Evolutionary conservation across 345 rosid species (phyloP), one percentile per base, ranked within the genome.

Genomic region (Salix purpurea): DNA sequence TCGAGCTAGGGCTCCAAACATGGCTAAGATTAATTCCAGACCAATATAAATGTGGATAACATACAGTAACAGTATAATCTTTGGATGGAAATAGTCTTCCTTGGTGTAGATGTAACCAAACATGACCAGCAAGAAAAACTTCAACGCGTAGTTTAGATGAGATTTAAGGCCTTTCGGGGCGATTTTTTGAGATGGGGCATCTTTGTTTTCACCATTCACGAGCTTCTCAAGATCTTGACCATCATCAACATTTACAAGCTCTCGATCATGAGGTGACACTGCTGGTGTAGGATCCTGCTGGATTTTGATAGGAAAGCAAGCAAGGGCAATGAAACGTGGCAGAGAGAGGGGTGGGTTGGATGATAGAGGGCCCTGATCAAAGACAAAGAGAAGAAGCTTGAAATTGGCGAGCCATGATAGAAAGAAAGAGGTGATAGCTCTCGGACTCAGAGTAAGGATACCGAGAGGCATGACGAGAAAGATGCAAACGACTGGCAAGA

Each of bases 291-390:
- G 58, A n/a, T 9, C 46, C 7, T 48, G 61, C 9, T 24, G 83
- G 28, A 64, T 65, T 69, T 82, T 79, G 44, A 78, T 75, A 44
- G 85, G 83, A 19, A 83, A 40, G 67, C 81, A 76, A 14, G 85
- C 75, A 28, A 76, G 13, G 23, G 76, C 78, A 26, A 76, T 11
- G 76, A 83, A 83, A 24, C 2, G 44, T 40, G 44, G 26, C 16
- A 50, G 19, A 76, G 54, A 39, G 77, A 46, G 65, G 65, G 50
- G 14, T 72, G 72, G 83, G 37, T 6, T 72, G 23, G 69, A 28
- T 16, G 69, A 66, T 18, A 77, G 50, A 65, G 80, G 80, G 23
- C 80, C 80, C 39, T 72, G 56, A 12, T 65, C 71, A 10, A 64
- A 77, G 30, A 65, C 74, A 28, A 77, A 77, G 42, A 77, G 74